These are phyloP conservation scores for Passiflora organensis DNA, from an alignment of 345 rosid genomes.

Conservation along the genomic window DNA sequence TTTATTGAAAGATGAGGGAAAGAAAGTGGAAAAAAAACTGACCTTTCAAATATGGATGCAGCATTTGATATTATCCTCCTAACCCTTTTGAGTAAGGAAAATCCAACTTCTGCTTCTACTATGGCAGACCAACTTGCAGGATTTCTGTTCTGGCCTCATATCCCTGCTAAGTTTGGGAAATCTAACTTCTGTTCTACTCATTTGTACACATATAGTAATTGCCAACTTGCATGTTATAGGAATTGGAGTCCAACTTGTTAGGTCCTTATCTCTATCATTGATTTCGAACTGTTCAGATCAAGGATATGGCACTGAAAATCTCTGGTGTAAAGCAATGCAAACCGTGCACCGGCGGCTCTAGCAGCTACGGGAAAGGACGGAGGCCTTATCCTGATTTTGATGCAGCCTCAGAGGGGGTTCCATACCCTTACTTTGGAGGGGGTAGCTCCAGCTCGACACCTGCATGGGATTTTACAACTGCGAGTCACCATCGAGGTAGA, in stretches of 20 bases:
- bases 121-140: too few species aligned
- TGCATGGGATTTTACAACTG: slow-evolving; percentile 80
- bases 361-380: slow-evolving; percentile 59
- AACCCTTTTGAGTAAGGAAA: too few species aligned
- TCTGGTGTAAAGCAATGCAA: slow-evolving; percentile 87
- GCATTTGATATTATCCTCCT: too few species aligned
- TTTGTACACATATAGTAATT: too few species aligned
- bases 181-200: too few species aligned
- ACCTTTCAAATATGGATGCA: too few species aligned
- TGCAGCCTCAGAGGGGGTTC: slow-evolving; percentile 69
- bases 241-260: not conserved
- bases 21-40: too few species aligned
- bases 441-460: slow-evolving; percentile 87
- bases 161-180: too few species aligned
- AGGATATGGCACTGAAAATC: slow-evolving; percentile 84
- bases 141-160: too few species aligned
- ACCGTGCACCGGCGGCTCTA: slow-evolving; percentile 76
- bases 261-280: not conserved
- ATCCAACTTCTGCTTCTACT: too few species aligned
- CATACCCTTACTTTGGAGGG: slow-evolving; percentile 64
- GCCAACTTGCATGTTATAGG: too few species aligned
- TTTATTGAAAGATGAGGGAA: too few species aligned
- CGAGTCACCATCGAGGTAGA: slow-evolving; percentile 33
- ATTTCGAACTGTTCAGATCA: slow-evolving; percentile 49
- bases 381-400: slow-evolving; percentile 65